These are phyloP conservation scores for Fusarium tupiense DNA, from an alignment of 2,329 filamentous ascomycete genomes.

Conservation along the genomic window DNA sequence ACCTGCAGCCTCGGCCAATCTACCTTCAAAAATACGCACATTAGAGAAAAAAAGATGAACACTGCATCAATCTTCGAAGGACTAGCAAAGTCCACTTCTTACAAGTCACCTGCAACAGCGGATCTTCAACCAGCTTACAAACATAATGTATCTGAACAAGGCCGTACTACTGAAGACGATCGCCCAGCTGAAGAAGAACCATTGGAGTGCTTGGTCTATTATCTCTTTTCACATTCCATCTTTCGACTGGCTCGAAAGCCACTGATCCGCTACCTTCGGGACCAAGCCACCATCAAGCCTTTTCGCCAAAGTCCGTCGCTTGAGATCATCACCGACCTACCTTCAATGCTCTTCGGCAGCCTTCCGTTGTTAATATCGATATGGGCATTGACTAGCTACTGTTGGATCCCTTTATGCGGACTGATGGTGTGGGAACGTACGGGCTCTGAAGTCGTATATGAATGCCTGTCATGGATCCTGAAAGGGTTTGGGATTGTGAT, in stretches of 20 bases:
- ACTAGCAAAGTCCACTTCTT: neutral
- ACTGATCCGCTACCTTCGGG: conserved; percentile 23
- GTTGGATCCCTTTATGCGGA: conserved; percentile 29
- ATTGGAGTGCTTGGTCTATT: conserved; percentile 5
- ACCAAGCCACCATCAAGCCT: conserved; percentile 25
- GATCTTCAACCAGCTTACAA: neutral
- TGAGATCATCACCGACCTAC: conserved; percentile 24
- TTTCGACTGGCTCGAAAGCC: conserved; percentile 16
- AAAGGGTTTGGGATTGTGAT: neutral
- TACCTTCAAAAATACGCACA: neutral
- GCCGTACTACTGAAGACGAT: neutral
- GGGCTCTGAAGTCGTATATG: conserved; percentile 25
- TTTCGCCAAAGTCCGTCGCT: conserved; percentile 17
- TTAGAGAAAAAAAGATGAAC: neutral
- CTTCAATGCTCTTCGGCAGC: conserved; percentile 26
- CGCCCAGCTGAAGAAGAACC: conserved; percentile 15
- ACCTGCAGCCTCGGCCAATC: neutral
- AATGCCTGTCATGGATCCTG: conserved; percentile 6
- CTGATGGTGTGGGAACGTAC: conserved; percentile 33
- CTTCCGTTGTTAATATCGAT: conserved; percentile 27
- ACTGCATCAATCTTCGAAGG: neutral
- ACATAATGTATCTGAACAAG: neutral
- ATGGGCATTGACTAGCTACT: conserved; percentile 33
- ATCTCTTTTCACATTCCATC: conserved; percentile 32
- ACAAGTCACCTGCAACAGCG: neutral